Conservation (phyloP, 352 stramenopile genomes). For the Phytopythium delawarense region DNA sequence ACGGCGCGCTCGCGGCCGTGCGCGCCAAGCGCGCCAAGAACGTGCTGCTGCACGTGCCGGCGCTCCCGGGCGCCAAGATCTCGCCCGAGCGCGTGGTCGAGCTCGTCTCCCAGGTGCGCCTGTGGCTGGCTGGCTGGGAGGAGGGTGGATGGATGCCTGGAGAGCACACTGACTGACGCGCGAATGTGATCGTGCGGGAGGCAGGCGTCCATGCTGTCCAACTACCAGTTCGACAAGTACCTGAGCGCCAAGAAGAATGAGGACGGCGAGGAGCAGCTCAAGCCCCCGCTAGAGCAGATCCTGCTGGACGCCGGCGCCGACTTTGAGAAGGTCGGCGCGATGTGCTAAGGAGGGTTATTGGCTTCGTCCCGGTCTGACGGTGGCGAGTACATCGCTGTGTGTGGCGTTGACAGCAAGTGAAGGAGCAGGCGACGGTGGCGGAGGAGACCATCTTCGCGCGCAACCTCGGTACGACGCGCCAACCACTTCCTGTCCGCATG, state of each 20-base stretch:
- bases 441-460: conserved; percentile 85
- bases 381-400: neutral
- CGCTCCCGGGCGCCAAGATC: conserved; percentile 24
- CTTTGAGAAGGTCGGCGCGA: conserved; percentile 34
- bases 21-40: conserved; percentile 48
- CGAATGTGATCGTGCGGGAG: neutral
- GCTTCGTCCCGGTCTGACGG: neutral
- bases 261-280: conserved; percentile 61
- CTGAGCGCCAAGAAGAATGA: conserved; percentile 50
- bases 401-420: conserved; percentile 31
- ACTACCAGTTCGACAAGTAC: conserved; percentile 88
- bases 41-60: conserved; percentile 53
- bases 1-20: conserved; percentile 48
- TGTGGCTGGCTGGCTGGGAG: no score
- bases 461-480: conserved; percentile 49
- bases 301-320: conserved; percentile 47
- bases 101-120: conserved; percentile 42
- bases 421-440: conserved; percentile 58
- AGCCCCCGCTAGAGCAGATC: conserved; percentile 61
- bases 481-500: no score
- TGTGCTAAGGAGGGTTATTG: neutral
- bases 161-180: no score
- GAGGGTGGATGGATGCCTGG: neutral
- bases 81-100: conserved; percentile 47
- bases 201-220: conserved; percentile 73